Evolutionary conservation across 495 filamentous ascomycete genomes (phyloP).

Genomic region (Penicillium lividum): DNA sequence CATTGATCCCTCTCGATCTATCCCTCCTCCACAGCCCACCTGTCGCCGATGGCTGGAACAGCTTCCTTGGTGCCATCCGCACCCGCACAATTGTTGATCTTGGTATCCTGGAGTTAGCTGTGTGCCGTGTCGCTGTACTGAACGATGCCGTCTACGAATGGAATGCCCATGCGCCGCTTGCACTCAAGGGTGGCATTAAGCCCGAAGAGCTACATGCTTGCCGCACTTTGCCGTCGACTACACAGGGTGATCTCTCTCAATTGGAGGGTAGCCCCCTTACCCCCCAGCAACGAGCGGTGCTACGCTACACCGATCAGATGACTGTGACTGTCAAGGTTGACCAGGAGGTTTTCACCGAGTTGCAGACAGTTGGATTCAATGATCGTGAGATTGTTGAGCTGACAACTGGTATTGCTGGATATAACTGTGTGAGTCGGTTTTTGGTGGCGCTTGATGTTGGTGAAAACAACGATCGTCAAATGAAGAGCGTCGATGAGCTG

Average conservation of each 20-base stretch:
- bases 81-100: slow-evolving; percentile 62
- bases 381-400: slow-evolving; percentile 66
- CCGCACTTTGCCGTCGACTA: slow-evolving; percentile 41
- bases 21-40: slow-evolving; percentile 68
- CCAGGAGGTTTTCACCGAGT: slow-evolving; percentile 58
- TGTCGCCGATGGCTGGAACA: slow-evolving; percentile 76
- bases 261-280: slow-evolving; percentile 46
- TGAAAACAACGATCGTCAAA: not conserved
- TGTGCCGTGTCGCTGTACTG: slow-evolving; percentile 65
- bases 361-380: slow-evolving; percentile 56
- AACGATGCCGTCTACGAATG: slow-evolving; percentile 79
- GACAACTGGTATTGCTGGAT: slow-evolving; percentile 75
- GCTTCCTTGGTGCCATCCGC: slow-evolving; percentile 70
- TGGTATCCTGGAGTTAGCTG: slow-evolving; percentile 46
- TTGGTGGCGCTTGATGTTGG: not conserved
- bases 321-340: slow-evolving; percentile 53
- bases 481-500: not conserved
- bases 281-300: slow-evolving; percentile 64
- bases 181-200: slow-evolving; percentile 39
- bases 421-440: slow-evolving; percentile 42
- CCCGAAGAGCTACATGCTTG: slow-evolving; percentile 47
- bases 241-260: slow-evolving; percentile 24
- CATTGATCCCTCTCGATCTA: slow-evolving; percentile 67
- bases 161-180: slow-evolving; percentile 73
- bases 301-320: slow-evolving; percentile 48